phyloP scores from a whole-genome alignment of 1,284 basidiomycete species.

The Pseudozyma tsukubaensis region DNA sequence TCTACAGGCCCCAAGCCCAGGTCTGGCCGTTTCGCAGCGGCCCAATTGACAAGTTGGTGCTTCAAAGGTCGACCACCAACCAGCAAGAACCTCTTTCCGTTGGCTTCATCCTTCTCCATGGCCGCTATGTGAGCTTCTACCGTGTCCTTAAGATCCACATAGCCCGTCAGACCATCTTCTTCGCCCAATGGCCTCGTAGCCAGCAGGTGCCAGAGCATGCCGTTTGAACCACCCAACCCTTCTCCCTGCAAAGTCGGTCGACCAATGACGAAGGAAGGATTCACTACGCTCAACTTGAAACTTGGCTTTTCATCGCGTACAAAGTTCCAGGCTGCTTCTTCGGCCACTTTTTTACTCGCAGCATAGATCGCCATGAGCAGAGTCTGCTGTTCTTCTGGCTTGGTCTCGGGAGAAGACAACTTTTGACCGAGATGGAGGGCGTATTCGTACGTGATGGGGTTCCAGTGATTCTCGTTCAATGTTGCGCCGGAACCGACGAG shows the following conservation, averaged over 20 bases:
- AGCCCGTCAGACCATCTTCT: background rate
- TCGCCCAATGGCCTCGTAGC: background rate
- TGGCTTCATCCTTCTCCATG: constrained; percentile 11
- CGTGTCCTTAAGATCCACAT: constrained; percentile 8
- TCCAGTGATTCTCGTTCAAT: constrained; percentile 12
- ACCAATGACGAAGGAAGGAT: constrained; percentile 11
- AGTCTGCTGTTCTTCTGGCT: background rate
- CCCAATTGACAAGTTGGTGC: constrained; percentile 4
- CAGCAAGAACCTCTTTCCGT: constrained; percentile 11
- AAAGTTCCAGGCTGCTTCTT: constrained; percentile 32
- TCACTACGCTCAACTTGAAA: constrained; percentile 10
- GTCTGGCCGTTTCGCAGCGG: background rate
- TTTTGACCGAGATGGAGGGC: background rate
- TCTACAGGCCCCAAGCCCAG: constrained; percentile 4
- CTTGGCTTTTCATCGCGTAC: constrained; percentile 18
- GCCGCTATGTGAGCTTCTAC: constrained; percentile 10
- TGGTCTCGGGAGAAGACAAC: background rate
- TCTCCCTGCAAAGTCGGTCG: background rate
- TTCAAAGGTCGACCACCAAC: constrained; percentile 1
- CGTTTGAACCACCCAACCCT: constrained; percentile 6
- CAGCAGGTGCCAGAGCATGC: constrained; percentile 5
- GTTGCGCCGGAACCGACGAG: background rate
- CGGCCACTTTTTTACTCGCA: constrained; percentile 27
- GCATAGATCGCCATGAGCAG: constrained; percentile 12
- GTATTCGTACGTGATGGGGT: constrained; percentile 10